Percentiles rank a stretch among this genome's conserved stretches.
phyloP scores from a whole-genome alignment of 2,329 filamentous ascomycete species.

The Ophiostoma sp. region DNA sequence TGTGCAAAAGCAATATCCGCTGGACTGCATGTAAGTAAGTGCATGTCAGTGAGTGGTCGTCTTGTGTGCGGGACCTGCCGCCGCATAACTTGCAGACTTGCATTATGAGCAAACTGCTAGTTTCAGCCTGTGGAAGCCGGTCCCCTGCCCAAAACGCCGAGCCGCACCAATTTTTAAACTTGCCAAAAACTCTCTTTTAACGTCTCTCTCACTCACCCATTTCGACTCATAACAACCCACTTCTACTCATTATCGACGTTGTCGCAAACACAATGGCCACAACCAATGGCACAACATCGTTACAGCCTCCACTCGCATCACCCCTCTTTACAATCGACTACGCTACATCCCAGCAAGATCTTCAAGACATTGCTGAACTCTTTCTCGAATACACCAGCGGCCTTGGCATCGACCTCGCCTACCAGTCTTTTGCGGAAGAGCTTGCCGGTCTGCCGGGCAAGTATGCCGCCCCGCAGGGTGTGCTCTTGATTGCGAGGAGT shows the following conservation, averaged over 20 bases:
- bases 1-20: neutral
- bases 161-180: neutral
- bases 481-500: slow-evolving; percentile 23
- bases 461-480: slow-evolving; percentile 21
- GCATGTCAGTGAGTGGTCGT: neutral
- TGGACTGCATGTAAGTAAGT: neutral
- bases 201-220: neutral
- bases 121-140: neutral
- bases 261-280: neutral
- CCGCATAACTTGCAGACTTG: neutral
- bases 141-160: neutral
- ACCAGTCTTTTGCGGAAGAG: slow-evolving; percentile 29
- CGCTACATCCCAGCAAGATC: slow-evolving; percentile 19
- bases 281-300: neutral
- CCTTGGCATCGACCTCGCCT: slow-evolving; percentile 30
- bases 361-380: slow-evolving; percentile 25
- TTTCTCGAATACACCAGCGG: slow-evolving; percentile 27
- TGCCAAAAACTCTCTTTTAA: neutral
- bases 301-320: neutral
- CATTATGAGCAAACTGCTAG: neutral
- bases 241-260: neutral
- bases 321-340: slow-evolving; percentile 13
- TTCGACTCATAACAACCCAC: neutral
- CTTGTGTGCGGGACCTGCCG: neutral
- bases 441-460: slow-evolving; percentile 27